Conservation (phyloP, 2,329 filamentous ascomycete species). For the Paraconiothyrium brasiliense region DNA sequence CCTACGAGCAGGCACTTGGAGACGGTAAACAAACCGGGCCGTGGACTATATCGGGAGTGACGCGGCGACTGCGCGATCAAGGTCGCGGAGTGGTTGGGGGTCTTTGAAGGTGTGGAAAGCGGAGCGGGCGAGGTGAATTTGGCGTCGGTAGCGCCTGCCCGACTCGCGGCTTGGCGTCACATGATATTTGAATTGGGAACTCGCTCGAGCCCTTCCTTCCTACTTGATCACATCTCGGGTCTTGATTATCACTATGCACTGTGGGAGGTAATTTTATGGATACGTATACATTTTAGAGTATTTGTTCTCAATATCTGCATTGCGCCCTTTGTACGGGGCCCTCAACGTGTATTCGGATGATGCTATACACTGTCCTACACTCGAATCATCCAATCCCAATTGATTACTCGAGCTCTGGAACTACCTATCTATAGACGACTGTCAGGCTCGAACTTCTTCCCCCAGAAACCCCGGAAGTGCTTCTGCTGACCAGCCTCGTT, state of each 20-base stretch:
- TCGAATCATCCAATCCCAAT: background rate
- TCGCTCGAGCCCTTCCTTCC: background rate
- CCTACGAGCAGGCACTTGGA: background rate
- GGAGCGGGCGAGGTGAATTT: slow-evolving; percentile 11
- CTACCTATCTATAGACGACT: slow-evolving; percentile 56
- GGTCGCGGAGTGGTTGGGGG: background rate
- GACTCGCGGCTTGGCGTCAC: slow-evolving; percentile 6
- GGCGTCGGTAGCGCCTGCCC: slow-evolving; percentile 8
- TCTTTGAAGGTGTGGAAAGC: background rate
- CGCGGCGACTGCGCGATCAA: background rate
- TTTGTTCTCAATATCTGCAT: no score
- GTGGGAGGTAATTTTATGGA: no score
- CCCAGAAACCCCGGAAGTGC: slow-evolving; percentile 70
- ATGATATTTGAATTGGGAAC: background rate
- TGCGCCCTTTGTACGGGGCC: no score
- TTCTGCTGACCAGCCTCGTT: slow-evolving; percentile 65
- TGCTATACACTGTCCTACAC: no score
- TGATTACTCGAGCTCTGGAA: background rate
- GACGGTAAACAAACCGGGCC: background rate
- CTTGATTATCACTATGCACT: no score
- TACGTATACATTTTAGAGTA: no score
- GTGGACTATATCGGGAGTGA: background rate
- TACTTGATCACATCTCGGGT: background rate
- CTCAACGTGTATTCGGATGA: no score
- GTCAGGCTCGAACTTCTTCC: slow-evolving; percentile 60